Percentiles rank a stretch among this genome's conserved stretches.
Evolutionary conservation across 352 stramenopile genomes (phyloP).

Genomic region (Aphanomyces cochlioides): DNA sequence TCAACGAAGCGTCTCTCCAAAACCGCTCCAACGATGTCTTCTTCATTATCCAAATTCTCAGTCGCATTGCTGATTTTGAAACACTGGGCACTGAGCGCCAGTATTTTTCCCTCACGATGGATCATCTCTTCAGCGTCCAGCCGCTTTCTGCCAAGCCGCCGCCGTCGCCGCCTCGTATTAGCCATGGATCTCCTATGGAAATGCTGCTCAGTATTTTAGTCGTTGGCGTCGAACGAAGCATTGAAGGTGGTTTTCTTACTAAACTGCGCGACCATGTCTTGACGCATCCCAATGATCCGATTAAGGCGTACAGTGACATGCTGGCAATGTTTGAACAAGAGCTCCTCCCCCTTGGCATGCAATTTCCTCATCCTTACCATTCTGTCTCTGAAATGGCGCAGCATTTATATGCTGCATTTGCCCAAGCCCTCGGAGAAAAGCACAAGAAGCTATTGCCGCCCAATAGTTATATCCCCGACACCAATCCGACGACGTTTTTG

Average conservation of each 20-base stretch:
- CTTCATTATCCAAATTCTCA: slow-evolving; percentile 27
- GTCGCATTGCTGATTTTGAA: slow-evolving; percentile 27
- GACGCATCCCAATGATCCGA: slow-evolving; percentile 12
- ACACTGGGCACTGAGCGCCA: neutral
- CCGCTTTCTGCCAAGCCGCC: slow-evolving; percentile 19
- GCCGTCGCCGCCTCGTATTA: slow-evolving; percentile 24
- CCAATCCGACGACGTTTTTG: neutral
- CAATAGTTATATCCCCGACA: slow-evolving; percentile 1
- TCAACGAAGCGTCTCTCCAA: neutral
- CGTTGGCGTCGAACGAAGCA: slow-evolving; percentile 5
- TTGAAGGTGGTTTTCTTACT: slow-evolving; percentile 22
- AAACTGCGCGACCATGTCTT: slow-evolving; percentile 29
- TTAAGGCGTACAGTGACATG: slow-evolving; percentile 26
- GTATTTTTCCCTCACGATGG: slow-evolving; percentile 29
- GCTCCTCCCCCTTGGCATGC: neutral
- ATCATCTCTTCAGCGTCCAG: slow-evolving; percentile 29
- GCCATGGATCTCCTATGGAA: slow-evolving; percentile 24
- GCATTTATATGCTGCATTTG: slow-evolving; percentile 12
- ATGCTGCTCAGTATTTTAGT: slow-evolving; percentile 17
- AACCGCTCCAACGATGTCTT: slow-evolving; percentile 25
- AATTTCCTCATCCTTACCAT: slow-evolving; percentile 3
- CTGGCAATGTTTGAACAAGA: slow-evolving; percentile 19
- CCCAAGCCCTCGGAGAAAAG: slow-evolving; percentile 41
- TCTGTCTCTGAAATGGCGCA: neutral
- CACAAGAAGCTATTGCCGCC: slow-evolving; percentile 43